Evolutionary conservation across 371 early-diverging fungal species (phyloP), one percentile per base, ranked within the genome.

Genomic region (Rhizopus sp.): DNA sequence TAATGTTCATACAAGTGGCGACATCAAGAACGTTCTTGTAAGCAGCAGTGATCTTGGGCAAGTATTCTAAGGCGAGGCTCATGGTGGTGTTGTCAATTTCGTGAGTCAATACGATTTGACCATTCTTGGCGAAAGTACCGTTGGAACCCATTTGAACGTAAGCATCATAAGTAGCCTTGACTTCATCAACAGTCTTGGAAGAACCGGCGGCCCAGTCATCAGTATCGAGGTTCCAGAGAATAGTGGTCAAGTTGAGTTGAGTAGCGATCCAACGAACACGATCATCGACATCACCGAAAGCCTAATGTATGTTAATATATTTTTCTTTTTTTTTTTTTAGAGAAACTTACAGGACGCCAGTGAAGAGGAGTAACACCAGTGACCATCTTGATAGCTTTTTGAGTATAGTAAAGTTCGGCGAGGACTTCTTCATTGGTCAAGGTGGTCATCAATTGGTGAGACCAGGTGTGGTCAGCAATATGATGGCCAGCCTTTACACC

Each of bases 401-500:
- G 84, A 50, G 89, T 90, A 63, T 84, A 90, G 64, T 83, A 79
- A 54, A 88, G 63, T 63, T 91, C 92, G 53, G 88, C 85, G 45
- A 91, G 75, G 47, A 90, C 81, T 63, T 88, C 82, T 34, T 81
- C 77, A 60, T 88, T 88, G 35, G 81, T 79, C 64, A 87, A 68
- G 15, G 86, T 75, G 37, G 89, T 88, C 64, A 86, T 73, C 45
- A 82, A 75, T 42, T 73, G 69, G 57, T 91, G 93, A 48, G 78
- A 70, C 88, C 88, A 90, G 15, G 89, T 85, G 63, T 90, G 91
- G 38, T 80, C 76, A 13, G 83, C 89, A 66, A 91, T 83, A 13
- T 88, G 85, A 54, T 89, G 89, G 37, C 88, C 89, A 53, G 76
- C 73, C 55, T 69, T 64, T 44, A 71, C 62, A 64, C 83, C 78